Conservation (phyloP, 306 rosid genomes). For the Quercus berberidifolia region DNA sequence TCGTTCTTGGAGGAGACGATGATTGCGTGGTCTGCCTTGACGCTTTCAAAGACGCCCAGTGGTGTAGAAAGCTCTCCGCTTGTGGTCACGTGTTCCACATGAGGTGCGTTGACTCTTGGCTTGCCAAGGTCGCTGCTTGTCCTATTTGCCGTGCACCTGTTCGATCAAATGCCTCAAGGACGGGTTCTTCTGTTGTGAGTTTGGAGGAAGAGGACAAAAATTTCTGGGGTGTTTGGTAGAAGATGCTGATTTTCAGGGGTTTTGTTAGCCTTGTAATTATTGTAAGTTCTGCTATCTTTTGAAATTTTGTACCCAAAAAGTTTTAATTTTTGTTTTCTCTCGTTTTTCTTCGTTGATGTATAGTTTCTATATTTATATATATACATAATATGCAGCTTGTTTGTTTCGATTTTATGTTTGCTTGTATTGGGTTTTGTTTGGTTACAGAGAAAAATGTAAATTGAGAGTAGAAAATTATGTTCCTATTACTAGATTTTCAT, state of each 20-base stretch:
- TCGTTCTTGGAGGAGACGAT: slow-evolving; percentile 19
- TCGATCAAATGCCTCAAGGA: slow-evolving; percentile 18
- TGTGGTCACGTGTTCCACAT: slow-evolving; percentile 76
- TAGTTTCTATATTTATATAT: not conserved
- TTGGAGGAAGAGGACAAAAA: slow-evolving; percentile 21
- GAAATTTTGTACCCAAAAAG: not conserved
- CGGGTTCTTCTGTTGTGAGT: slow-evolving; percentile 13
- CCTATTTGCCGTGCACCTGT: slow-evolving; percentile 81
- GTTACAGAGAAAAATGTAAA: not conserved
- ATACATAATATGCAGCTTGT: not conserved
- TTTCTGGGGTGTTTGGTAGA: slow-evolving; percentile 25
- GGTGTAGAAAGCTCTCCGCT: slow-evolving; percentile 63
- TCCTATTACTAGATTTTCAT: not conserved
- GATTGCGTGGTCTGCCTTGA: slow-evolving; percentile 78
- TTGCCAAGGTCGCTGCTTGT: slow-evolving; percentile 65
- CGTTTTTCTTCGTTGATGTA: slow-evolving; percentile 12
- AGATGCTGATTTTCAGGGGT: slow-evolving; percentile 15
- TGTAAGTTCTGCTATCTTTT: slow-evolving; percentile 27
- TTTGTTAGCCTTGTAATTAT: slow-evolving; percentile 25
- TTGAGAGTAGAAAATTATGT: not conserved
- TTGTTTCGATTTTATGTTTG: not conserved
- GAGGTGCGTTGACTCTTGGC: slow-evolving; percentile 75
- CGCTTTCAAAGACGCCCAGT: slow-evolving; percentile 53
- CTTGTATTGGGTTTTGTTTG: not conserved
- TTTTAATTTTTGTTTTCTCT: not conserved